Percentiles rank a stretch among this genome's conserved stretches.
phyloP scores from a whole-genome alignment of 768 basidiomycete genomes.

The Clitopilus hobsonii region DNA sequence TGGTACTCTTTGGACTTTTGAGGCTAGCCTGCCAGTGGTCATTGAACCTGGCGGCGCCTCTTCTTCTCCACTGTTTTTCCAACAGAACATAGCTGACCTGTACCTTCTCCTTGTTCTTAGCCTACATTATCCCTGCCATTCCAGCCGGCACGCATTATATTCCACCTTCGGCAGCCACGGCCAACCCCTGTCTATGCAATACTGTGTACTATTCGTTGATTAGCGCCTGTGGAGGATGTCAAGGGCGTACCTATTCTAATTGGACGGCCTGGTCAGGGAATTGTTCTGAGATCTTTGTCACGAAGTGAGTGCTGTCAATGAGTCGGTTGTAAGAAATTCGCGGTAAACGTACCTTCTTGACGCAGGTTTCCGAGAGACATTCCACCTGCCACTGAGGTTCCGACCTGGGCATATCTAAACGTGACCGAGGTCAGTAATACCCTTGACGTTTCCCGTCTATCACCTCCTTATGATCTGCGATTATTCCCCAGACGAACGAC shows the following conservation, averaged over 20 bases:
- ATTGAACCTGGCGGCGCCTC: not conserved
- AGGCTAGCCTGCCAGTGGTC: not conserved
- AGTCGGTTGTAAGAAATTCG: not conserved
- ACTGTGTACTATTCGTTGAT: constrained; percentile 53
- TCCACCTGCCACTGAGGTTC: constrained; percentile 39
- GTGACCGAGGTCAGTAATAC: constrained; percentile 30
- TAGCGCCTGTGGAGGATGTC: constrained; percentile 58
- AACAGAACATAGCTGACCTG: not conserved
- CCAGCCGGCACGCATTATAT: constrained; percentile 35
- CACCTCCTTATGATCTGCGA: constrained; percentile 5
- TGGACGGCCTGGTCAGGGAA: constrained; percentile 34
- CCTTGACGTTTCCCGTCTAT: not conserved
- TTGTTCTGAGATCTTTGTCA: constrained; percentile 27
- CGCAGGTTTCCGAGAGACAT: constrained; percentile 40
- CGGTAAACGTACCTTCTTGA: not conserved
- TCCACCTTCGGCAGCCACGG: constrained; percentile 29
- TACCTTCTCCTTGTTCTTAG: constrained; percentile 19
- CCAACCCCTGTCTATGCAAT: constrained; percentile 48
- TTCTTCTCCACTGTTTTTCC: not conserved
- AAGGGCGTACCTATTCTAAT: constrained; percentile 34
- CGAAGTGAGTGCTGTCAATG: constrained; percentile 28
- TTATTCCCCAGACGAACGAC: constrained; percentile 23
- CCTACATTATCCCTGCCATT: constrained; percentile 31
- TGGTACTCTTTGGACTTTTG: not conserved
- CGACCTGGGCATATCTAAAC: constrained; percentile 55